Conservation (phyloP, 2,329 filamentous ascomycete species). For the Sclerotinia nivalis region DNA sequence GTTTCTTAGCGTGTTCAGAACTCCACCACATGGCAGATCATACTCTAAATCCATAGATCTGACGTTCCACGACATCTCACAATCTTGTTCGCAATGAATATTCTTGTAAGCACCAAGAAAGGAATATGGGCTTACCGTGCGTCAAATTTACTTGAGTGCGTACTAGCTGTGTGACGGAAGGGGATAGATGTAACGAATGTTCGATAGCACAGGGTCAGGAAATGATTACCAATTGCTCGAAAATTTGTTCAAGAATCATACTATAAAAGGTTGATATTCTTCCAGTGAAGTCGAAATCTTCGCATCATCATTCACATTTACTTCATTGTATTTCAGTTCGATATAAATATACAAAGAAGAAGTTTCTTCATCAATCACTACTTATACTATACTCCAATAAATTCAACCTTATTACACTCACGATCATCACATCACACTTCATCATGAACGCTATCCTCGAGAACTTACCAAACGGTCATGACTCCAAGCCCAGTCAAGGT, state of each 20-base stretch:
- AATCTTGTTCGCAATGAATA: neutral
- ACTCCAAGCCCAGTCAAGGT: constrained; percentile 30
- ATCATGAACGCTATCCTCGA: constrained; percentile 4
- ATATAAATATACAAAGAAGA: neutral
- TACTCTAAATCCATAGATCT: neutral
- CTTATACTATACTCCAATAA: neutral
- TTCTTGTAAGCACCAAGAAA: neutral
- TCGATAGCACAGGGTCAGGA: neutral
- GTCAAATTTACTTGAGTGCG: neutral
- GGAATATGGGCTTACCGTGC: neutral
- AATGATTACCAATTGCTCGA: neutral
- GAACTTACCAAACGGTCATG: neutral
- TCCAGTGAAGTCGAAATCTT: neutral
- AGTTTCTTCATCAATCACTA: neutral
- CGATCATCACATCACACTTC: neutral
- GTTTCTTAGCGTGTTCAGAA: neutral
- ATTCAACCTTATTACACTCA: neutral
- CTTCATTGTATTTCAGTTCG: neutral
- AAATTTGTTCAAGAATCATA: neutral
- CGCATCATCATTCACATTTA: neutral
- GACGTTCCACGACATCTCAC: neutral
- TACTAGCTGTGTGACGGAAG: neutral
- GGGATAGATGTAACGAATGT: neutral
- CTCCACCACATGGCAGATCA: neutral
- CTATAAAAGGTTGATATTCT: neutral